A percentile compares a stretch with the other conserved stretches of the same genome.
Evolutionary conservation across 2,329 filamentous ascomycete genomes (phyloP).

Genomic region (Colletotrichum orchidophilum): DNA sequence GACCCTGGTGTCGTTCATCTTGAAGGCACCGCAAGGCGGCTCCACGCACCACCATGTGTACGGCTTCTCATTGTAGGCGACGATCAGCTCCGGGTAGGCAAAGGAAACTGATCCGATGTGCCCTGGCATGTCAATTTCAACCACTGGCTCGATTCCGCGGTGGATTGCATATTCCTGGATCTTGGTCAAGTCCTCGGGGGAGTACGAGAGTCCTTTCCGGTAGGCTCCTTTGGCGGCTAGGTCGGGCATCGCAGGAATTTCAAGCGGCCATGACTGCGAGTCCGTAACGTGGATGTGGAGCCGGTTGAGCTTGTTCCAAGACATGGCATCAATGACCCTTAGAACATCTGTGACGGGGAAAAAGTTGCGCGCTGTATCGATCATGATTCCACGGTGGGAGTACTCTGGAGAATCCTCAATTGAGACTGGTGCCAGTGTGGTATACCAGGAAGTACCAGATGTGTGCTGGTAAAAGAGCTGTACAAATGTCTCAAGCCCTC

Average conservation of each 20-base stretch:
- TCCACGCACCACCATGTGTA: slow-evolving; percentile 69
- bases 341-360: slow-evolving; percentile 74
- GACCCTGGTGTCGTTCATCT: slow-evolving; percentile 78
- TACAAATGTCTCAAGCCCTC: slow-evolving; percentile 78
- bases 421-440: slow-evolving; percentile 72
- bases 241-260: slow-evolving; percentile 78
- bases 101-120: slow-evolving; percentile 76
- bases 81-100: slow-evolving; percentile 76
- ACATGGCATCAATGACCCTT: slow-evolving; percentile 78
- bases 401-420: slow-evolving; percentile 81
- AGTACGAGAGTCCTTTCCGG: slow-evolving; percentile 72
- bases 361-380: slow-evolving; percentile 81
- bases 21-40: slow-evolving; percentile 75
- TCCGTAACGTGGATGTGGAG: slow-evolving; percentile 86
- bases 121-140: slow-evolving; percentile 85
- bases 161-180: slow-evolving; percentile 77
- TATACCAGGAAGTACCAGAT: slow-evolving; percentile 68
- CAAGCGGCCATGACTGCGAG: slow-evolving; percentile 86
- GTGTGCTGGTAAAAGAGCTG: slow-evolving; percentile 84
- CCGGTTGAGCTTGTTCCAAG: slow-evolving; percentile 85
- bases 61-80: slow-evolving; percentile 67
- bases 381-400: slow-evolving; percentile 79
- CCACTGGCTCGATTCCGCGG: slow-evolving; percentile 75
- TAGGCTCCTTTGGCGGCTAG: slow-evolving; percentile 81
- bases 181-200: slow-evolving; percentile 66